Evolutionary conservation across 192 early-diverging fungal species (phyloP), one percentile per base, ranked within the genome.

Genomic region (Diversispora eburnea): DNA sequence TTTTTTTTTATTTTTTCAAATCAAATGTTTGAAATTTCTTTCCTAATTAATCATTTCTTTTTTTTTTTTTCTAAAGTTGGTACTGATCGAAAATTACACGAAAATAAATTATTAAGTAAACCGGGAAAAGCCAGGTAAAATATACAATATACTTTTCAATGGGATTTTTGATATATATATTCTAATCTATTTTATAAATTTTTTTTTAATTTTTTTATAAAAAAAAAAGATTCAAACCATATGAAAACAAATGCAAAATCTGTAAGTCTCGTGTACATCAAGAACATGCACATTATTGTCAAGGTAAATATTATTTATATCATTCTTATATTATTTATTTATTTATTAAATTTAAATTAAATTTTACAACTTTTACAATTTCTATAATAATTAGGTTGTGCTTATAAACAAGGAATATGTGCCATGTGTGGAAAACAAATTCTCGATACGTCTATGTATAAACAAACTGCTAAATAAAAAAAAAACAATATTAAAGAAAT

Each of bases 361-460:
- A 1, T 33, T 33, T 33, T 33, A 33, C 25, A 33, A 33, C 2
- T 33, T 33, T 33, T 33, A 33, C 25, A 33, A 33, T 33, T 33
- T 2, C 25, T 33, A 33, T 33, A 2, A 33, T 33, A 33, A 33
- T 25, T 73, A 85, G 83, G 77, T 5, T 88, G 87, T 55, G 81
- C 86, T 9, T 88, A 88, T 56, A 88, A 88, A 49, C 81, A 83
- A 58, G 87, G 87, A 49, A 85, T 87, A 41, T 88, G 87, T 60
- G 87, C 87, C 3, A 76, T 88, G 73, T 88, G 87, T 63, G 87
- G 87, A 22, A 84, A 84, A 33, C 82, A 84, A 19, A 81, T 88
- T 41, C 66, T 88, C 7, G 87, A 88, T 59, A 83, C 80, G 3
- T 77, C 76, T 3, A 85, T 77, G 58, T 88, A 88, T 70, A 88